Conservation (phyloP, 805 yeast species). For the Lachancea dasiensis region DNA sequence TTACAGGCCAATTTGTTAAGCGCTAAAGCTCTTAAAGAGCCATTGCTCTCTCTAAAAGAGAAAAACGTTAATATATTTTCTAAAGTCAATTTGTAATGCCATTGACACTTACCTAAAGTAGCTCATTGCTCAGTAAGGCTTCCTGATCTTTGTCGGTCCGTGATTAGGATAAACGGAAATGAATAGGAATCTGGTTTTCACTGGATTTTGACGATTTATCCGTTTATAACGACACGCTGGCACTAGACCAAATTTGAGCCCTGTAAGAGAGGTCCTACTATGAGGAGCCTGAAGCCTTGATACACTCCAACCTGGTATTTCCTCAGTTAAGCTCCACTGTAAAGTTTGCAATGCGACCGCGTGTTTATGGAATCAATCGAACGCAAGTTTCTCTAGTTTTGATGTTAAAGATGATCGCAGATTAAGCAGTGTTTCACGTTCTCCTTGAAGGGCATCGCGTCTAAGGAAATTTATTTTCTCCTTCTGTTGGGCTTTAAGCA, state of each 20-base stretch:
- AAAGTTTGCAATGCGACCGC: too few relatives aligned
- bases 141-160: too few relatives aligned
- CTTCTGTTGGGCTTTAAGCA: background rate
- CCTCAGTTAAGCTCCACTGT: too few relatives aligned
- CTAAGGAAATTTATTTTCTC: background rate
- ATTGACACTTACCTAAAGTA: conserved; percentile 5
- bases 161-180: too few relatives aligned
- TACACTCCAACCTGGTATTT: too few relatives aligned
- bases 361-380: background rate
- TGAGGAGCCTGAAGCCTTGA: too few relatives aligned
- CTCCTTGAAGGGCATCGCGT: background rate
- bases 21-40: conserved; percentile 7
- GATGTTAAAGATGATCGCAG: background rate
- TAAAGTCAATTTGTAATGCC: background rate
- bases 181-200: too few relatives aligned
- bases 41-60: conserved; percentile 4
- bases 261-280: too few relatives aligned
- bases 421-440: background rate
- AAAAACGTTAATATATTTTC: conserved; percentile 1
- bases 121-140: conserved; percentile 2
- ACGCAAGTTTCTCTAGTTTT: background rate
- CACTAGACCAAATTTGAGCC: too few relatives aligned
- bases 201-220: too few relatives aligned
- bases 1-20: conserved; percentile 3
- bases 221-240: too few relatives aligned